A percentile compares a stretch with the other conserved stretches of the same genome.
phyloP scores from a whole-genome alignment of 2,329 filamentous ascomycete species.

The Fusarium citri region DNA sequence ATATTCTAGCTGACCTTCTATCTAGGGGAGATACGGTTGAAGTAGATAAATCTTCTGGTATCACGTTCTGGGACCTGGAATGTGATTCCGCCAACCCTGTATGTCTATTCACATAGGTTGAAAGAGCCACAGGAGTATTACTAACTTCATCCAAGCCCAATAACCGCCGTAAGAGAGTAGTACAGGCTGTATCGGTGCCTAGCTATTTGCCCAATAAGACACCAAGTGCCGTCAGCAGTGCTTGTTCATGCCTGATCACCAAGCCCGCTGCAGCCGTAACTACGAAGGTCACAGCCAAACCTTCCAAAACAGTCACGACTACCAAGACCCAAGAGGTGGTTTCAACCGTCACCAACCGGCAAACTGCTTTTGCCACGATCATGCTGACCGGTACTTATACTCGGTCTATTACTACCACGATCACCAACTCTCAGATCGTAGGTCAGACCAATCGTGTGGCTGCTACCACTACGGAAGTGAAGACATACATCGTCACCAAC shows the following conservation, averaged over 20 bases:
- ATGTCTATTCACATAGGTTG: too few species aligned
- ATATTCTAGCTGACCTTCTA: rapidly evolving
- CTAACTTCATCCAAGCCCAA: background rate
- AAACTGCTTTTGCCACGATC: background rate
- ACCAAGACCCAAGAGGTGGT: background rate
- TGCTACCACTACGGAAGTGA: background rate
- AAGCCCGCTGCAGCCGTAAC: background rate
- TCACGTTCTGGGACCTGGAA: background rate
- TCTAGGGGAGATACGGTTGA: background rate
- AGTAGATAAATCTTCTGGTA: background rate
- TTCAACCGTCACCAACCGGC: background rate
- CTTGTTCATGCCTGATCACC: background rate
- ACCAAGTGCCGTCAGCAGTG: background rate
- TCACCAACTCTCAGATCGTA: background rate
- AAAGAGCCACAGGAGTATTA: rapidly evolving
- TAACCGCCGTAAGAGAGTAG: background rate
- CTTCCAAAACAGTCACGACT: background rate
- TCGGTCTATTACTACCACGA: rapidly evolving
- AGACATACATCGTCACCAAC: background rate
- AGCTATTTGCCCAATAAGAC: background rate
- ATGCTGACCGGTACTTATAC: rapidly evolving
- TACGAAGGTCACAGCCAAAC: background rate
- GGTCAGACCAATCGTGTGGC: background rate
- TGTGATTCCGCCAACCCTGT: background rate
- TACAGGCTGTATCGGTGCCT: background rate